These are phyloP conservation scores for Phycomyces blakesleeanus DNA, from an alignment of 192 early-diverging fungal genomes.

Conservation along the genomic window DNA sequence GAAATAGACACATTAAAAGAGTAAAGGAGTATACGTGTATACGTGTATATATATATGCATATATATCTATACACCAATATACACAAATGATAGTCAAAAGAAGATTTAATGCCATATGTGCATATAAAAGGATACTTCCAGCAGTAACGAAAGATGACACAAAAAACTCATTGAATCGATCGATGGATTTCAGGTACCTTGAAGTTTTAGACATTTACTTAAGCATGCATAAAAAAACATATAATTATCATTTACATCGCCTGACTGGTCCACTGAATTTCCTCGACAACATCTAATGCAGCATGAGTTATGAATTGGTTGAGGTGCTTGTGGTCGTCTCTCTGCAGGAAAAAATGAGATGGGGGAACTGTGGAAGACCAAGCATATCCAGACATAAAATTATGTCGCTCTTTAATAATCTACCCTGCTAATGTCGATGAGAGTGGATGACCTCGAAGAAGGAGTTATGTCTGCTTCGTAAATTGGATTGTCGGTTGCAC, in stretches of 20 bases:
- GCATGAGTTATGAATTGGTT: constrained; percentile 98
- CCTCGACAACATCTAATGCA: constrained; percentile 95
- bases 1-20: not conserved
- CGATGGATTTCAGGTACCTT: constrained; percentile 92
- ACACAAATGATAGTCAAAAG: too few relatives aligned
- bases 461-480: constrained; percentile 89
- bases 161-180: constrained; percentile 92
- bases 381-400: not conserved
- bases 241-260: constrained; percentile 54
- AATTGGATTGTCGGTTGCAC: constrained; percentile 91
- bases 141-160: constrained; percentile 91
- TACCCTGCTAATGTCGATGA: constrained; percentile 34
- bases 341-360: constrained; percentile 33
- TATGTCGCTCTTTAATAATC: not conserved
- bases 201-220: not conserved
- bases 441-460: constrained; percentile 37
- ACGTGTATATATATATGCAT: too few relatives aligned
- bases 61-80: too few relatives aligned
- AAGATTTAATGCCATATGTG: too few relatives aligned
- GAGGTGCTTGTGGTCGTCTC: constrained; percentile 82
- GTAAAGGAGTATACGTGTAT: too few relatives aligned
- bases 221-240: not conserved
- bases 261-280: constrained; percentile 84
- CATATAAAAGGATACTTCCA: constrained; percentile 66
- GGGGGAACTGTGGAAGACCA: not conserved